phyloP scores from a whole-genome alignment of 2,329 filamentous ascomycete genomes.

The Xylaria arbuscula region DNA sequence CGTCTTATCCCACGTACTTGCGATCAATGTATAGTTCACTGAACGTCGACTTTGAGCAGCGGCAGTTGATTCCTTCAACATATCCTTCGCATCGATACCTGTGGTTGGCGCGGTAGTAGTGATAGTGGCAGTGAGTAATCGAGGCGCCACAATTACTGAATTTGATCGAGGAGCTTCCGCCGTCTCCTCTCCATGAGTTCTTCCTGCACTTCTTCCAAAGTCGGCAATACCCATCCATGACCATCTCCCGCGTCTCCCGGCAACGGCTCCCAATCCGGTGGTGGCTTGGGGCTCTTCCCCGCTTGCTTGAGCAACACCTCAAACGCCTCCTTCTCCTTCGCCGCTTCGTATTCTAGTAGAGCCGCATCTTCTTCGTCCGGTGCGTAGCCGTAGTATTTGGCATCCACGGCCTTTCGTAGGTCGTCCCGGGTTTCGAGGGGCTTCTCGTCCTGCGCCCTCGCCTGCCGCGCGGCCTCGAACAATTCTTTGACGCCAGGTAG shows the following conservation, averaged over 20 bases:
- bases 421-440: conserved; percentile 76
- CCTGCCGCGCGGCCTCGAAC: conserved; percentile 79
- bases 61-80: not conserved
- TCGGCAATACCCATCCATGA: conserved; percentile 82
- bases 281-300: conserved; percentile 63
- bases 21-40: not conserved
- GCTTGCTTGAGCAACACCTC: conserved; percentile 72
- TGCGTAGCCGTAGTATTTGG: conserved; percentile 95
- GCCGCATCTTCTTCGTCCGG: conserved; percentile 89
- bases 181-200: conserved; percentile 89
- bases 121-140: not conserved
- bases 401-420: conserved; percentile 82
- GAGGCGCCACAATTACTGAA: conserved; percentile 52
- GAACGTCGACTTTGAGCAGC: not conserved
- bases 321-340: conserved; percentile 84
- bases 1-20: not conserved
- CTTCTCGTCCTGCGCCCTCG: conserved; percentile 67
- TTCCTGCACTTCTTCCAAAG: conserved; percentile 90
- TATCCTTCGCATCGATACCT: not conserved
- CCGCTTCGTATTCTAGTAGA: conserved; percentile 81
- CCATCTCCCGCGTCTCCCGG: conserved; percentile 91
- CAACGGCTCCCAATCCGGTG: conserved; percentile 82
- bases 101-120: not conserved
- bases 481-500: conserved; percentile 96
- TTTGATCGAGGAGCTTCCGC: conserved; percentile 84